These are phyloP conservation scores for Phalaenopsis aphrodite DNA, from an alignment of 106 monocot species.

Conservation along the genomic window DNA sequence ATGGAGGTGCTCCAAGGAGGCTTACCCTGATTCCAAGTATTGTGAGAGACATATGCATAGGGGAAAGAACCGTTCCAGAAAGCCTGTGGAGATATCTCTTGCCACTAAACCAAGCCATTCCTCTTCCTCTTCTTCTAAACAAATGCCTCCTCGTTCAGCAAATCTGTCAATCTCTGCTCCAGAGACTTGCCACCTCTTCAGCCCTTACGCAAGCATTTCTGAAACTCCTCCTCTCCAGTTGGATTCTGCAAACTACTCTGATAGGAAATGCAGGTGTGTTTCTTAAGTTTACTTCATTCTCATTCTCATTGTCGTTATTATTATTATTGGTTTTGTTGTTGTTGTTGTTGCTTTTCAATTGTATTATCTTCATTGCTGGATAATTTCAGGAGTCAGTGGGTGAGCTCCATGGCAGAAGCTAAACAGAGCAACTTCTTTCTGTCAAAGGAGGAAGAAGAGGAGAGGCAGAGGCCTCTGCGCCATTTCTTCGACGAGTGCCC, in stretches of 20 bases:
- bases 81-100: slow-evolving; percentile 92
- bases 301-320: neutral
- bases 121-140: slow-evolving; percentile 5
- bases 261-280: slow-evolving; percentile 36
- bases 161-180: slow-evolving; percentile 26
- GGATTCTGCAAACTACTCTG: slow-evolving; percentile 7
- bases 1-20: slow-evolving; percentile 90
- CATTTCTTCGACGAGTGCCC: slow-evolving; percentile 73
- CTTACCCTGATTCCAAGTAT: slow-evolving; percentile 78
- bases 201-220: slow-evolving; percentile 10
- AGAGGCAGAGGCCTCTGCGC: slow-evolving; percentile 34
- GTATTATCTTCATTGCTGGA: neutral
- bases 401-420: slow-evolving; percentile 28
- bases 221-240: slow-evolving; percentile 6
- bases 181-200: slow-evolving; percentile 21
- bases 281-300: neutral
- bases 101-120: neutral
- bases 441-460: slow-evolving; percentile 16
- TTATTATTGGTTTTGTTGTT: neutral
- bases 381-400: slow-evolving; percentile 15
- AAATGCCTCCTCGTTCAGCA: slow-evolving; percentile 3
- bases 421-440: slow-evolving; percentile 9
- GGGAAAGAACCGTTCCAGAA: slow-evolving; percentile 95
- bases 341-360: neutral
- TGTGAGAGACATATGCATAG: slow-evolving; percentile 95